Evolutionary conservation across 352 stramenopile genomes (phyloP).

Genomic region (Globisporangium echinulatum): DNA sequence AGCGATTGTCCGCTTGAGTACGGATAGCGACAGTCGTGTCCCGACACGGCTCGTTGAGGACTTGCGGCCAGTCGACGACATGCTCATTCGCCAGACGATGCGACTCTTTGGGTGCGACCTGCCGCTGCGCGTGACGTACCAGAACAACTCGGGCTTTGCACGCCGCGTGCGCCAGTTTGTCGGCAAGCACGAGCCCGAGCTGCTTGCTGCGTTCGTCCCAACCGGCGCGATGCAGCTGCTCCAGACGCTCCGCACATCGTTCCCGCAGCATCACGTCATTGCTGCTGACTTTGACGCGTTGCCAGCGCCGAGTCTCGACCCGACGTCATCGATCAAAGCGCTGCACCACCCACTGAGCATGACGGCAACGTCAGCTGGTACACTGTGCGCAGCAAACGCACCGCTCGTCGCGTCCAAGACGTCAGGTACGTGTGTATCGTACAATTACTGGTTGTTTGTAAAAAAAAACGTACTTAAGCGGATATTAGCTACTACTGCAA

Average conservation of each 20-base stretch:
- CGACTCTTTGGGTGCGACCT: constrained; percentile 69
- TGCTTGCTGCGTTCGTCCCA: constrained; percentile 81
- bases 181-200: constrained; percentile 35
- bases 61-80: constrained; percentile 47
- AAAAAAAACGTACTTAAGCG: background rate
- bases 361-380: constrained; percentile 57
- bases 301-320: constrained; percentile 55
- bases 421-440: constrained; percentile 19
- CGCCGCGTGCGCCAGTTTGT: constrained; percentile 45
- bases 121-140: constrained; percentile 57
- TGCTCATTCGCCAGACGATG: constrained; percentile 68
- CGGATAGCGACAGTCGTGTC: background rate
- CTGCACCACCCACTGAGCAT: constrained; percentile 58
- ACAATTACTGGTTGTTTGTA: background rate
- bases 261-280: constrained; percentile 84
- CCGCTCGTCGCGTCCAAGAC: constrained; percentile 86
- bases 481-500: too few species aligned
- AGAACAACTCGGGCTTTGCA: constrained; percentile 43
- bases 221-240: constrained; percentile 85
- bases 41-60: constrained; percentile 34
- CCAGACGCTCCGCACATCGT: constrained; percentile 65
- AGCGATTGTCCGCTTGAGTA: constrained; percentile 42
- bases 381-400: constrained; percentile 75
- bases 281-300: constrained; percentile 87
- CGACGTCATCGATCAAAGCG: constrained; percentile 36